Conservation (phyloP, 345 rosid species). For the Citropsis articulata region DNA sequence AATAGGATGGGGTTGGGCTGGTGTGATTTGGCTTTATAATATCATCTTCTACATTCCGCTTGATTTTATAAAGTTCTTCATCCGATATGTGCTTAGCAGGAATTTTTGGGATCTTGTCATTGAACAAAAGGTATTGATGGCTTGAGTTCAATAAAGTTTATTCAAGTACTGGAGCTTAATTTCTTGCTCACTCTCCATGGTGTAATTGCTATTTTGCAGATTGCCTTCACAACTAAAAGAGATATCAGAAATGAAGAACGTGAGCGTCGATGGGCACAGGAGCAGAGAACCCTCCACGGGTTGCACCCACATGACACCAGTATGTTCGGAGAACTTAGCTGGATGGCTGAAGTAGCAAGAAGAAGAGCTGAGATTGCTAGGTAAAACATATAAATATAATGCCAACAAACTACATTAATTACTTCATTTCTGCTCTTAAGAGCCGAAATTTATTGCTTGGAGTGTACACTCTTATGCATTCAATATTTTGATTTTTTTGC, state of each 20-base stretch:
- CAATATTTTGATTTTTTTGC: conserved; percentile 13
- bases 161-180: background rate
- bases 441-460: background rate
- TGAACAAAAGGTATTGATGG: conserved; percentile 46
- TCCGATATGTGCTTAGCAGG: conserved; percentile 47
- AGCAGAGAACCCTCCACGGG: conserved; percentile 53
- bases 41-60: conserved; percentile 46
- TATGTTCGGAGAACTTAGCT: conserved; percentile 46
- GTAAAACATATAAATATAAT: conserved; percentile 11
- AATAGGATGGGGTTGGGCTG: conserved; percentile 66
- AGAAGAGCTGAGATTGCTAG: conserved; percentile 54
- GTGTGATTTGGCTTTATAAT: conserved; percentile 59
- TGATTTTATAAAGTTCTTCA: conserved; percentile 52
- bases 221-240: conserved; percentile 50
- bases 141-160: background rate
- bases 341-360: conserved; percentile 55
- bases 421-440: no score
- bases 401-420: no score
- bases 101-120: conserved; percentile 62
- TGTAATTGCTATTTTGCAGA: conserved; percentile 23
- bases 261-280: conserved; percentile 55
- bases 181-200: conserved; percentile 6
- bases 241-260: conserved; percentile 47
- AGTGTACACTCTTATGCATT: background rate
- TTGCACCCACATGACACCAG: conserved; percentile 40